phyloP scores from a whole-genome alignment of 2,329 filamentous ascomycete genomes.

The Colletotrichum coccodes region DNA sequence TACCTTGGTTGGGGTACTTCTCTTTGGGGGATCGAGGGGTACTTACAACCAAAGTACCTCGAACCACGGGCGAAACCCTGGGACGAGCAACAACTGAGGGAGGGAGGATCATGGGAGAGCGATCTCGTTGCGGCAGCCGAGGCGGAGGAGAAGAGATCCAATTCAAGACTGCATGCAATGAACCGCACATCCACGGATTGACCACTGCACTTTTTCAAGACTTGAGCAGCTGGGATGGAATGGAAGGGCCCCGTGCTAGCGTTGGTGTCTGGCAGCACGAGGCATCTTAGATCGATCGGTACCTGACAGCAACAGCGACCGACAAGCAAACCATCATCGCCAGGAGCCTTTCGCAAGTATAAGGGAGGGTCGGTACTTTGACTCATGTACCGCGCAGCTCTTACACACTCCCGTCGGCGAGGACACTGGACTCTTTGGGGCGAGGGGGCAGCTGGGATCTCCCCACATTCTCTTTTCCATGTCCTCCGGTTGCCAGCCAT shows the following conservation, averaged over 20 bases:
- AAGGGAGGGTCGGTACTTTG: not conserved
- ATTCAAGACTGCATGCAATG: not conserved
- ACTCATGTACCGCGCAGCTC: not conserved
- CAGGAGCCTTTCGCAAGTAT: not conserved
- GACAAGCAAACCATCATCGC: not conserved
- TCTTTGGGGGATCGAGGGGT: not conserved
- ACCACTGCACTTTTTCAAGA: not conserved
- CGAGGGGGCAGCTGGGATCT: not conserved
- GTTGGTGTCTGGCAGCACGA: conserved; percentile 1
- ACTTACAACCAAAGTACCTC: not conserved
- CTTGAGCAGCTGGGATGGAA: not conserved
- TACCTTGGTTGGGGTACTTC: not conserved
- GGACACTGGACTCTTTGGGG: not conserved
- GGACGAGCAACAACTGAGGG: not conserved
- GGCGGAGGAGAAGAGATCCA: not conserved
- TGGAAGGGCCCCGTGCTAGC: conserved; percentile 1
- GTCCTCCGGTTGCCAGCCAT: not conserved
- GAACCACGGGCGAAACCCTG: not conserved
- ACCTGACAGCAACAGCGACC: conserved; percentile 1
- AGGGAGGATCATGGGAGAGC: not conserved
- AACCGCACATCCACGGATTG: no score
- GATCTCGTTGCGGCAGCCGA: not conserved
- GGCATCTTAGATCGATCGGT: conserved; percentile 4
- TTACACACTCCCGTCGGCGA: not conserved
- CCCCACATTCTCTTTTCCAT: not conserved